Evolutionary conservation across 139 green algal species (phyloP).

Genomic region (Gonium pectorale): DNA sequence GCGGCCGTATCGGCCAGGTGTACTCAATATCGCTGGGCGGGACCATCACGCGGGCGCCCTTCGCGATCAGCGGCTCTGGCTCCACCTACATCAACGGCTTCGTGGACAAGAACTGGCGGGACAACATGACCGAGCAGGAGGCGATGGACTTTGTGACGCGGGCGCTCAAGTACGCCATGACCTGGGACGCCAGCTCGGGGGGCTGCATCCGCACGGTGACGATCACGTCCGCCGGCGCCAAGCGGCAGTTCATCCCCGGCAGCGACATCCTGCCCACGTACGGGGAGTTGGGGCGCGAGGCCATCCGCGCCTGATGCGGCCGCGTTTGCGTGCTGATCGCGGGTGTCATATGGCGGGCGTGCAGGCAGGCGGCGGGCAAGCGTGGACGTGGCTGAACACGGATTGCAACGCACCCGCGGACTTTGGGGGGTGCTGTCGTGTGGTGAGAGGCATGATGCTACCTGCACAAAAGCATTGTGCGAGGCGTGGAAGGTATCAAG

Average conservation of each 20-base stretch:
- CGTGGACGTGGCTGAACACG: too few relatives aligned
- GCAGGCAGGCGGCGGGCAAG: too few relatives aligned
- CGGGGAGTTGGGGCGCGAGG: slow-evolving; percentile 42
- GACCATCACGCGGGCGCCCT: slow-evolving; percentile 80
- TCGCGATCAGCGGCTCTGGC: slow-evolving; percentile 86
- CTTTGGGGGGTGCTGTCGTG: too few relatives aligned
- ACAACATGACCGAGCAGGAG: slow-evolving; percentile 82
- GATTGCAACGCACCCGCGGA: too few relatives aligned
- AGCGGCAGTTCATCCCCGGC: slow-evolving; percentile 72
- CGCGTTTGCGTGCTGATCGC: too few relatives aligned
- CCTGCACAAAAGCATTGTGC: too few relatives aligned
- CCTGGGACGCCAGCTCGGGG: slow-evolving; percentile 84
- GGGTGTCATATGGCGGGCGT: too few relatives aligned
- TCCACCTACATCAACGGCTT: slow-evolving; percentile 92
- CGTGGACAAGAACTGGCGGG: slow-evolving; percentile 81
- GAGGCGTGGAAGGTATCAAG: too few relatives aligned
- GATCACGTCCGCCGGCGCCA: slow-evolving; percentile 71
- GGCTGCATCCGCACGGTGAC: slow-evolving; percentile 87
- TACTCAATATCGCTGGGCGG: slow-evolving; percentile 84
- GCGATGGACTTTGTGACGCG: slow-evolving; percentile 83
- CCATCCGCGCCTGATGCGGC: too few relatives aligned
- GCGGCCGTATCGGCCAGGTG: background rate
- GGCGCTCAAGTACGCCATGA: slow-evolving; percentile 86
- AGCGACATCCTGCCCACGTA: slow-evolving; percentile 57
- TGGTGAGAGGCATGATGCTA: too few relatives aligned